A percentile compares a stretch with the other conserved stretches of the same genome.
phyloP scores from a whole-genome alignment of 2,329 filamentous ascomycete genomes.

The Monilinia laxa region DNA sequence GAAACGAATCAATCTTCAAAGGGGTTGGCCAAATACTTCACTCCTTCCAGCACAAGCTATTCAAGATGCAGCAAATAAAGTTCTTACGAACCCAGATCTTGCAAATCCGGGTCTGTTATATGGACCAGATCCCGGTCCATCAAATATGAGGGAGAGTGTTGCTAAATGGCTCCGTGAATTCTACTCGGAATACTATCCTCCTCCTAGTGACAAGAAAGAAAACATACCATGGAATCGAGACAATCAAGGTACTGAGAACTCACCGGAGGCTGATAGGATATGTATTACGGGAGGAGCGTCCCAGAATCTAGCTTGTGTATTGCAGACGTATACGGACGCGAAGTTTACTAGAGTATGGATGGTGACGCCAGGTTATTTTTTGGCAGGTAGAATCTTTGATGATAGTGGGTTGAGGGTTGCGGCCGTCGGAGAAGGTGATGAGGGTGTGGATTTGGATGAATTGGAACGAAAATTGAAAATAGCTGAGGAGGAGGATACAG shows the following conservation, averaged over 20 bases:
- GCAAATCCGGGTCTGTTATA: constrained; percentile 51
- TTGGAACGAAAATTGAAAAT: constrained; percentile 45
- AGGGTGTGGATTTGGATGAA: constrained; percentile 69
- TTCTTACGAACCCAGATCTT: constrained; percentile 63
- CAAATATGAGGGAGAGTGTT: constrained; percentile 65
- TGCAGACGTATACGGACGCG: constrained; percentile 80
- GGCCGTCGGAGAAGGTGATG: constrained; percentile 72
- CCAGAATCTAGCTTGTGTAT: constrained; percentile 74
- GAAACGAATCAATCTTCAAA: constrained; percentile 59
- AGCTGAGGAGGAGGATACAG: constrained; percentile 19
- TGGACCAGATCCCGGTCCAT: constrained; percentile 73
- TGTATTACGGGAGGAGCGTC: constrained; percentile 83
- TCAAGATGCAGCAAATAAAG: constrained; percentile 49
- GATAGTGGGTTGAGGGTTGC: constrained; percentile 74
- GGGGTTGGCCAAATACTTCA: constrained; percentile 62
- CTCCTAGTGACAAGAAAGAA: background rate
- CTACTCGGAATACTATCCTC: constrained; percentile 23
- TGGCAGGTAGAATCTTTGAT: constrained; percentile 82
- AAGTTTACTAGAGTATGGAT: constrained; percentile 77
- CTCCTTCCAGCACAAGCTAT: constrained; percentile 42
- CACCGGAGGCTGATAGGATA: constrained; percentile 53
- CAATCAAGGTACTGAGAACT: background rate
- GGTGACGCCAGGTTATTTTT: constrained; percentile 77
- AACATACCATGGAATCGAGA: background rate
- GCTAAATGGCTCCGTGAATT: constrained; percentile 68